A percentile compares a stretch with the other conserved stretches of the same genome.
Conservation (phyloP, 441 rosid species). For the Eugenia klotzschiana region DNA sequence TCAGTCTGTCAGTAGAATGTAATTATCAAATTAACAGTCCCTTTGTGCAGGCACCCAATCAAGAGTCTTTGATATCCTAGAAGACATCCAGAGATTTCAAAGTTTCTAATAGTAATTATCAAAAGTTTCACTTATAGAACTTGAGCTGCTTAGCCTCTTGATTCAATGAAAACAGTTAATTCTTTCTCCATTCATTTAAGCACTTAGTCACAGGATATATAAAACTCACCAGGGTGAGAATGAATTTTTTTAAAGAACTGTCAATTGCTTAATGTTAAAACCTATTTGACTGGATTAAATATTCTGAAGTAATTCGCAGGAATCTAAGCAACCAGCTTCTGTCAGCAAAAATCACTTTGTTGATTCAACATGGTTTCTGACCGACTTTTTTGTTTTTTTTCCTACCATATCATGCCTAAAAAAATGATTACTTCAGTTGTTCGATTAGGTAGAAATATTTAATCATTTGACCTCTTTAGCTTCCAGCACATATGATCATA, state of each 20-base stretch:
- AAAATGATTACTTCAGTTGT: background rate
- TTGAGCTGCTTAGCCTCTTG: background rate
- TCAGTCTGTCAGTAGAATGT: background rate
- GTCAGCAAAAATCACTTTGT: background rate
- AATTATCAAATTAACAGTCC: background rate
- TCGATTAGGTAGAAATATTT: background rate
- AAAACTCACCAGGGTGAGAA: background rate
- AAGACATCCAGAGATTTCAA: background rate
- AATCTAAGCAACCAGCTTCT: background rate
- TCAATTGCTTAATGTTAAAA: background rate
- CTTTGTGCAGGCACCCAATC: background rate
- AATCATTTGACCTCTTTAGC: background rate
- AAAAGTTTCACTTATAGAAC: background rate
- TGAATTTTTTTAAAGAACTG: background rate
- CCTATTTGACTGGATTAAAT: background rate
- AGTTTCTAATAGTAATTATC: background rate
- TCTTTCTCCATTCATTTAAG: background rate
- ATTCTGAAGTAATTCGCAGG: background rate
- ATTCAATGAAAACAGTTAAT: background rate
- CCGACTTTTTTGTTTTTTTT: no score
- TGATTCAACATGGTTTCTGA: background rate
- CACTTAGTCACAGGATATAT: background rate
- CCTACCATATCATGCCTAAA: background rate
- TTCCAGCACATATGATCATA: background rate
- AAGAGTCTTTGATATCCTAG: background rate